Evolutionary conservation across 257 asterid species (phyloP).

Genomic region (Lantana camara): DNA sequence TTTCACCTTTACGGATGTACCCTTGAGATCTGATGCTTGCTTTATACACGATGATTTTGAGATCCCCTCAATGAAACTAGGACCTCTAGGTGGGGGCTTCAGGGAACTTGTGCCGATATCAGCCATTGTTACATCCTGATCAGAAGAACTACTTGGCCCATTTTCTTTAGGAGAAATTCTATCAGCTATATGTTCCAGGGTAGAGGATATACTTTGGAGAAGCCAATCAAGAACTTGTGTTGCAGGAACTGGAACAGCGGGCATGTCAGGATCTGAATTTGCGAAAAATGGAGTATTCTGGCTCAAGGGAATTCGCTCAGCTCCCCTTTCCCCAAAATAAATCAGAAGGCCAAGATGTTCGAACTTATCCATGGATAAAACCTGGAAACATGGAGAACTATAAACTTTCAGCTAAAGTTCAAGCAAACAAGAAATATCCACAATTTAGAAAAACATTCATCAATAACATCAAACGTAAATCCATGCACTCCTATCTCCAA

Average conservation of each 20-base stretch:
- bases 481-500: constrained; percentile 12
- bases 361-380: constrained; percentile 76
- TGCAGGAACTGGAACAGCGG: constrained; percentile 90
- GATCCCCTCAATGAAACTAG: constrained; percentile 84
- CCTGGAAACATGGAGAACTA: constrained; percentile 48
- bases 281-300: constrained; percentile 94
- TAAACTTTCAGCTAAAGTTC: constrained; percentile 23
- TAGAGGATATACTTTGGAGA: constrained; percentile 69
- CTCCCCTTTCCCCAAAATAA: constrained; percentile 83
- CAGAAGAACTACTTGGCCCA: constrained; percentile 64
- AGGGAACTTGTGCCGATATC: constrained; percentile 58
- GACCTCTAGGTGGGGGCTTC: constrained; percentile 70
- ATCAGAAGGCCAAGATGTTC: constrained; percentile 81
- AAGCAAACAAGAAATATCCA: not conserved
- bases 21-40: constrained; percentile 87
- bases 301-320: constrained; percentile 70
- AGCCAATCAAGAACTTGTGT: constrained; percentile 94
- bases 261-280: constrained; percentile 98
- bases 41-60: constrained; percentile 82
- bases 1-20: constrained; percentile 79
- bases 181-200: constrained; percentile 78
- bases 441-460: not conserved
- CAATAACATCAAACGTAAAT: constrained; percentile 13
- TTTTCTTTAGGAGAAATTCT: constrained; percentile 83
- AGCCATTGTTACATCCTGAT: constrained; percentile 87